Evolutionary conservation across 164 flowering plant genomes (phyloP).

Genomic region (Houttuynia cordata): DNA sequence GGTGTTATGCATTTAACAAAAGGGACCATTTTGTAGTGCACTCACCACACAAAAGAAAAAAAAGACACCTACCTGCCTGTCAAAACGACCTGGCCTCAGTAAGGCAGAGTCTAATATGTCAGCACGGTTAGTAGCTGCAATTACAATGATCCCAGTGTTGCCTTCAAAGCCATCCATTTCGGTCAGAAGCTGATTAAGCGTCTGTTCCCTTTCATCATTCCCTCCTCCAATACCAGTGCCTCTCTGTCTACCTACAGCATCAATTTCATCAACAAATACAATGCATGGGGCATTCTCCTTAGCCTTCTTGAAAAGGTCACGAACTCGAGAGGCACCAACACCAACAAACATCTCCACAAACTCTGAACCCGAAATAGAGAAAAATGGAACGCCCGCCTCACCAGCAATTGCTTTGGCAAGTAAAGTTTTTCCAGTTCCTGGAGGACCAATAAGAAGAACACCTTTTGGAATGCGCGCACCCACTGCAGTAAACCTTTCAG

Average conservation of each 20-base stretch:
- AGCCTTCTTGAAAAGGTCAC: slow-evolving; percentile 94
- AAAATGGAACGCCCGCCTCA: slow-evolving; percentile 91
- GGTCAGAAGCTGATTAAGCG: slow-evolving; percentile 85
- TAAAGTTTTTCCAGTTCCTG: slow-evolving; percentile 88
- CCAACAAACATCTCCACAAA: slow-evolving; percentile 97
- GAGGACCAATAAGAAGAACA: slow-evolving; percentile 87
- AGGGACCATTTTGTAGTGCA: neutral
- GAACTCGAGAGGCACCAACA: slow-evolving; percentile 90
- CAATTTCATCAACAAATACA: slow-evolving; percentile 93
- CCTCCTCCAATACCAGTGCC: slow-evolving; percentile 94
- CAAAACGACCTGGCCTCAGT: slow-evolving; percentile 81
- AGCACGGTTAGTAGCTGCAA: slow-evolving; percentile 92
- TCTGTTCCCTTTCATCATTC: slow-evolving; percentile 90
- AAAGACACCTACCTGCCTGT: slow-evolving; percentile 52
- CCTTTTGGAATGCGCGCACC: slow-evolving; percentile 96
- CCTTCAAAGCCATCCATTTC: slow-evolving; percentile 98
- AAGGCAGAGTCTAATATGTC: slow-evolving; percentile 89
- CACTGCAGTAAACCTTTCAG: slow-evolving; percentile 83
- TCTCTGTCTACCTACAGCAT: slow-evolving; percentile 92
- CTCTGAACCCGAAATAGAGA: slow-evolving; percentile 88
- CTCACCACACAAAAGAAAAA: neutral
- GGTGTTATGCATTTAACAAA: neutral
- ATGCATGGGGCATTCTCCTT: slow-evolving; percentile 95
- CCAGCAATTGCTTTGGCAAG: slow-evolving; percentile 94
- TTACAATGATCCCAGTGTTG: slow-evolving; percentile 76